phyloP scores from a whole-genome alignment of 371 early-diverging fungal genomes.

The Haplosporangium sp. region DNA sequence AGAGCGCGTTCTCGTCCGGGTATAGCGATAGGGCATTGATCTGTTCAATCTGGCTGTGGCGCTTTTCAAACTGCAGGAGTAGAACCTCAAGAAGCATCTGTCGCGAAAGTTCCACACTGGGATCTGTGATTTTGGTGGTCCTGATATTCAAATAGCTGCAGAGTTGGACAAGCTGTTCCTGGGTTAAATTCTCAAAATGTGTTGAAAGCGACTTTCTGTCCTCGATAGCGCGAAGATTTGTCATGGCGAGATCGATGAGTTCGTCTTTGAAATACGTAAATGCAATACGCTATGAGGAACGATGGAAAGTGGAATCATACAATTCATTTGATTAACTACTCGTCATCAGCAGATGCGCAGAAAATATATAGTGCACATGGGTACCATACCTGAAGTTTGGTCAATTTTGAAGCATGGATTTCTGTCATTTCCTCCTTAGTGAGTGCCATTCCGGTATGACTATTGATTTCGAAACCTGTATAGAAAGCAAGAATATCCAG shows the following conservation, averaged over 20 bases:
- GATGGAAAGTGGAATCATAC: neutral
- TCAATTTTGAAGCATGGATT: slow-evolving; percentile 68
- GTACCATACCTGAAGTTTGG: slow-evolving; percentile 71
- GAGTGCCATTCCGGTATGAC: slow-evolving; percentile 82
- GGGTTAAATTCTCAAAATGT: slow-evolving; percentile 66
- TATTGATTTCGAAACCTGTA: slow-evolving; percentile 84
- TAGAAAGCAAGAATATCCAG: slow-evolving; percentile 74
- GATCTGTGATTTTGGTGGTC: slow-evolving; percentile 54
- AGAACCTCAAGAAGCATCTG: slow-evolving; percentile 68
- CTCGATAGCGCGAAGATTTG: slow-evolving; percentile 77
- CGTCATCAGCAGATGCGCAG: neutral
- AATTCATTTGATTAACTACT: neutral
- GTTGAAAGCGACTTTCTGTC: slow-evolving; percentile 60
- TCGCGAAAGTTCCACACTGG: slow-evolving; percentile 52
- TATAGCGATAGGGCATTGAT: slow-evolving; percentile 81
- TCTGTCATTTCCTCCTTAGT: slow-evolving; percentile 73
- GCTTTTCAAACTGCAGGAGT: slow-evolving; percentile 67
- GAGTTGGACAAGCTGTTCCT: slow-evolving; percentile 61
- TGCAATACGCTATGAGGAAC: slow-evolving; percentile 59
- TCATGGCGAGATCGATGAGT: slow-evolving; percentile 79
- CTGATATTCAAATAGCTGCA: slow-evolving; percentile 72
- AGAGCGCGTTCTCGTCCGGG: slow-evolving; percentile 80
- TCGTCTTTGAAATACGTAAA: slow-evolving; percentile 74
- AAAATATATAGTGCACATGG: neutral
- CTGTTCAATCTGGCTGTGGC: slow-evolving; percentile 73